Conservation (phyloP, 139 green algal species). For the Coccomyxa sp. region DNA sequence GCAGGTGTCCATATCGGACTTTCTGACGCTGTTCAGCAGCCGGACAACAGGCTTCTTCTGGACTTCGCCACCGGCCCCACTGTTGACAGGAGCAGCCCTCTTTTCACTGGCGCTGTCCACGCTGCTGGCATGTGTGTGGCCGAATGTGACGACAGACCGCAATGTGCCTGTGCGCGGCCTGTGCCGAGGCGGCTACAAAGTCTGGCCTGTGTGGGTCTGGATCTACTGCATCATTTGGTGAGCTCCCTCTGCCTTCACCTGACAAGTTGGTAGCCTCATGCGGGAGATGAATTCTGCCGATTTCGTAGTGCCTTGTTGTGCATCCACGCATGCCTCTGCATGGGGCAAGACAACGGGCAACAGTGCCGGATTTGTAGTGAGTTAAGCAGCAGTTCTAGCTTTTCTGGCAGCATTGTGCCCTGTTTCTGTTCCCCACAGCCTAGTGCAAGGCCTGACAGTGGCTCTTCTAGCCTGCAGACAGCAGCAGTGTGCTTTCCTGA, state of each 20-base stretch:
- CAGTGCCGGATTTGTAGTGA: too few relatives aligned
- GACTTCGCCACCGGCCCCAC: conserved; percentile 26
- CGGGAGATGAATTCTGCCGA: background rate
- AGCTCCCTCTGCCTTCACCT: background rate
- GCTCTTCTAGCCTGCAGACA: too few relatives aligned
- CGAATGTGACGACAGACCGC: conserved; percentile 35
- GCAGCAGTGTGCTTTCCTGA: too few relatives aligned
- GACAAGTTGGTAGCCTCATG: background rate
- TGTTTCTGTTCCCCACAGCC: too few relatives aligned
- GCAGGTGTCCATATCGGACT: conserved; percentile 72
- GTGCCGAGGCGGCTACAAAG: conserved; percentile 21
- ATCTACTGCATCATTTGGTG: conserved; percentile 74
- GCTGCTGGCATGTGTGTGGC: conserved; percentile 65
- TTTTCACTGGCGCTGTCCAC: conserved; percentile 64
- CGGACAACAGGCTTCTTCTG: conserved; percentile 75
- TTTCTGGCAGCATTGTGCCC: too few relatives aligned
- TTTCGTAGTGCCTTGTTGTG: background rate
- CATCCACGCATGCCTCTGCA: background rate
- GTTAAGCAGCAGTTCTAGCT: too few relatives aligned
- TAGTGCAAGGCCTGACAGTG: too few relatives aligned
- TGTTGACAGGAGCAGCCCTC: conserved; percentile 37
- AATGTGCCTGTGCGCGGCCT: conserved; percentile 36
- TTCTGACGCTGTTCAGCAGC: conserved; percentile 79
- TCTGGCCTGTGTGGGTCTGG: conserved; percentile 70
- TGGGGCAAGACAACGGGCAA: too few relatives aligned